A percentile compares a stretch with the other conserved stretches of the same genome.
These are phyloP conservation scores for Geotrichum klebahnii DNA, from an alignment of 1,139 yeast species.

Conservation along the genomic window DNA sequence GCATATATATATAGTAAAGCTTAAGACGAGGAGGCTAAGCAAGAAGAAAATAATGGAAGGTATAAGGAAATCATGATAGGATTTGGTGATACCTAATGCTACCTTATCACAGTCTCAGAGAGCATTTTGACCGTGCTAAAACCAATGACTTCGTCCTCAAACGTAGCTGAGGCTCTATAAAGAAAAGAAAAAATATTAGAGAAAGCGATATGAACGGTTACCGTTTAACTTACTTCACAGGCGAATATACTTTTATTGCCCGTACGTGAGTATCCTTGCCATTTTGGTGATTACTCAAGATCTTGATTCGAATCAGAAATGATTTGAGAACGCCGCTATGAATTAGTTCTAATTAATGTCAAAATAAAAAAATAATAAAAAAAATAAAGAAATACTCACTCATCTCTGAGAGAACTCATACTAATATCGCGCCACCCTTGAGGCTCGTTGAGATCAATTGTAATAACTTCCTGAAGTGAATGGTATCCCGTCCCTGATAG, in stretches of 20 bases:
- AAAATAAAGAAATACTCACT: conserved; percentile 35
- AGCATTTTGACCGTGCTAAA: conserved; percentile 38
- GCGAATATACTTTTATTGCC: conserved; percentile 57
- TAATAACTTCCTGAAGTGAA: conserved; percentile 72
- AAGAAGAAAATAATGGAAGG: neutral
- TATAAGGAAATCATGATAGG: neutral
- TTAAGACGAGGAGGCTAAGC: too few relatives aligned
- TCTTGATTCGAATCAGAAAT: conserved; percentile 62
- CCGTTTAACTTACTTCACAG: conserved; percentile 35
- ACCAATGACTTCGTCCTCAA: conserved; percentile 31
- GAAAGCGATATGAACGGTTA: conserved; percentile 18
- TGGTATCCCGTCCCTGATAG: conserved; percentile 84
- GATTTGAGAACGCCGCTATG: conserved; percentile 58
- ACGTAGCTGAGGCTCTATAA: conserved; percentile 26
- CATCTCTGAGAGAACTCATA: conserved; percentile 54
- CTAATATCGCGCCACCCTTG: conserved; percentile 81
- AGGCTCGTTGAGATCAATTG: conserved; percentile 64
- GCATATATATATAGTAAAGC: too few relatives aligned
- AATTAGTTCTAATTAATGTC: neutral
- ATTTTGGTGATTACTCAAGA: conserved; percentile 83
- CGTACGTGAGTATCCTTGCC: conserved; percentile 94
- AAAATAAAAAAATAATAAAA: too few relatives aligned
- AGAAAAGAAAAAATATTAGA: conserved; percentile 21
- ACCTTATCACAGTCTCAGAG: conserved; percentile 39
- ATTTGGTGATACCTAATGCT: conserved; percentile 1